Evolutionary conservation across 2,329 filamentous ascomycete species (phyloP).

Genomic region (Chaetomiaceae sp.): DNA sequence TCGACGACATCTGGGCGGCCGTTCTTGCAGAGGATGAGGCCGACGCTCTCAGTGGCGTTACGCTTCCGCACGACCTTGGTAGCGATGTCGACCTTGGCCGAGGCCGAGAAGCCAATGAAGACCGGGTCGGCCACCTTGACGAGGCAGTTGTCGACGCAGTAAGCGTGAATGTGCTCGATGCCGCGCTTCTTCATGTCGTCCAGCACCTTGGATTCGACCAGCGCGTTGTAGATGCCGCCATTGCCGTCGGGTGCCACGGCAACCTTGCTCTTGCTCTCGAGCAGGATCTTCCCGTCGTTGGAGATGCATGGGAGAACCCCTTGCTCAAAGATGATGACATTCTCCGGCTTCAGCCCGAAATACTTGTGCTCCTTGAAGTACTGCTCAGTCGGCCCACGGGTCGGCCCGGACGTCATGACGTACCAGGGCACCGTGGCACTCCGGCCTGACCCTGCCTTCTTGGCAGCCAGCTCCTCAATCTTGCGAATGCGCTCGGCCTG

Average conservation of each 20-base stretch:
- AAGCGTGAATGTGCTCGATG: slow-evolving; percentile 91
- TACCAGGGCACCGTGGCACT: slow-evolving; percentile 83
- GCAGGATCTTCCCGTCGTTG: slow-evolving; percentile 93
- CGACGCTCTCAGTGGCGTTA: slow-evolving; percentile 90
- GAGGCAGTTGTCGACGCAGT: slow-evolving; percentile 99
- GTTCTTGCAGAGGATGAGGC: slow-evolving; percentile 90
- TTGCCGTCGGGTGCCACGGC: slow-evolving; percentile 97
- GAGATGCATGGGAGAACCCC: slow-evolving; percentile 94
- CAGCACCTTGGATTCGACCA: slow-evolving; percentile 73
- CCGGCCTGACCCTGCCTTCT: slow-evolving; percentile 51
- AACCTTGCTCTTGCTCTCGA: slow-evolving; percentile 84
- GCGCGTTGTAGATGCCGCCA: slow-evolving; percentile 90
- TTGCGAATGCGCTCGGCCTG: slow-evolving; percentile 91
- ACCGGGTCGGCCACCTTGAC: slow-evolving; percentile 95
- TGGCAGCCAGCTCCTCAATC: slow-evolving; percentile 72
- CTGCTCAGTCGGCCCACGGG: slow-evolving; percentile 80
- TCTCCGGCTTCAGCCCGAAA: slow-evolving; percentile 80
- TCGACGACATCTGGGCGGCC: slow-evolving; percentile 96
- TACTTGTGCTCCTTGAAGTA: slow-evolving; percentile 88
- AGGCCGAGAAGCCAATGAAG: slow-evolving; percentile 89
- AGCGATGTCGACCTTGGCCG: slow-evolving; percentile 85
- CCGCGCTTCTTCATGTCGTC: slow-evolving; percentile 84
- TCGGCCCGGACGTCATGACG: slow-evolving; percentile 98
- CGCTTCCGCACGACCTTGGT: slow-evolving; percentile 99
- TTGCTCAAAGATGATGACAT: slow-evolving; percentile 93